A percentile compares a stretch with the other conserved stretches of the same genome.
These are phyloP conservation scores for Aspergillus tamarii DNA, from an alignment of 2,329 filamentous ascomycete species.

Conservation along the genomic window DNA sequence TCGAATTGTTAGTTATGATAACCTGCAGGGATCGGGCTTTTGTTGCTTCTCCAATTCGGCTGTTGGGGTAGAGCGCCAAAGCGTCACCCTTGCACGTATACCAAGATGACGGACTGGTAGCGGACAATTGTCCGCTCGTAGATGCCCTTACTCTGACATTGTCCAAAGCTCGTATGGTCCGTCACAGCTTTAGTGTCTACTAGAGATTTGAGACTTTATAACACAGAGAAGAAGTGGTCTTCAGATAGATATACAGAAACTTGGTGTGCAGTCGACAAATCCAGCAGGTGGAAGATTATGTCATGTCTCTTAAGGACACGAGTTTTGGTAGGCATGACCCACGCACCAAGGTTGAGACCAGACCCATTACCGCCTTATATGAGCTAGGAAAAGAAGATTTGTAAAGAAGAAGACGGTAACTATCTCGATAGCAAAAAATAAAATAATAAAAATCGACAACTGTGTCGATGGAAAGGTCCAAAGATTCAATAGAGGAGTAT, in stretches of 20 bases:
- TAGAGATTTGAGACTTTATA: not conserved
- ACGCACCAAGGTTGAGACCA: slow-evolving; percentile 15
- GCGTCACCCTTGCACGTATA: not conserved
- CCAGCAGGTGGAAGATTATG: not conserved
- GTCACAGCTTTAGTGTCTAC: not conserved
- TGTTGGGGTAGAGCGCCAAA: slow-evolving; percentile 10
- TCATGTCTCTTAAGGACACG: slow-evolving; percentile 11
- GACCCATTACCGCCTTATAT: not conserved
- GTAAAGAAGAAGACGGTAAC: not conserved
- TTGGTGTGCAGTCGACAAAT: not conserved
- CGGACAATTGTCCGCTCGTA: slow-evolving; percentile 11
- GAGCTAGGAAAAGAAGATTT: not conserved
- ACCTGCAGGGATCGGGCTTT: not conserved
- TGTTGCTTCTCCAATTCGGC: slow-evolving; percentile 13
- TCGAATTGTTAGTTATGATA: not conserved
- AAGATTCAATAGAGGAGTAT: slow-evolving; percentile 64
- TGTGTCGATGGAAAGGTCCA: slow-evolving; percentile 54
- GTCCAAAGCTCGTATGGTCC: not conserved
- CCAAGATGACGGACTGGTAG: not conserved
- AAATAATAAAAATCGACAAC: slow-evolving; percentile 46
- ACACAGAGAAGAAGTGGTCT: not conserved
- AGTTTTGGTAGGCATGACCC: not conserved
- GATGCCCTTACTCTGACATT: not conserved
- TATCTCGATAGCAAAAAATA: slow-evolving; percentile 23
- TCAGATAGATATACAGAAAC: not conserved